Conservation (phyloP, 225 moss, liverwort and hornwort genomes). For the Polytrichum commune region DNA sequence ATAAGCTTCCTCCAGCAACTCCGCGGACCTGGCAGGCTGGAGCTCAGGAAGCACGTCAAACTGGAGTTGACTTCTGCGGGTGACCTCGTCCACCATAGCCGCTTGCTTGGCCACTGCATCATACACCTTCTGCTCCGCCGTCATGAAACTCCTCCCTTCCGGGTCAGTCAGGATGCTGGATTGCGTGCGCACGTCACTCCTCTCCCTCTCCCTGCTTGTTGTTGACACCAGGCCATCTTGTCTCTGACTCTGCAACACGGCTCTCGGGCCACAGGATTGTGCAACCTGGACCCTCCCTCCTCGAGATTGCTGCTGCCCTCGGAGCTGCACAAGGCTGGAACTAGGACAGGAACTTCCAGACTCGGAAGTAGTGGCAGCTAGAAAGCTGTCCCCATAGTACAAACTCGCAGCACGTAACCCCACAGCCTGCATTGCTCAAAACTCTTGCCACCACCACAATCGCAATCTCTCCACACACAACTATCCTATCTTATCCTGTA, state of each 20-base stretch:
- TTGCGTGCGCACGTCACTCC: constrained; percentile 30
- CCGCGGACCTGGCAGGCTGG: constrained; percentile 20
- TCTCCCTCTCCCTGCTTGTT: constrained; percentile 24
- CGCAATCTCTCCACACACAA: not conserved
- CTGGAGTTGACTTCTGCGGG: constrained; percentile 12
- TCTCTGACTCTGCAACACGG: constrained; percentile 11
- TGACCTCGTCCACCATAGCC: constrained; percentile 70
- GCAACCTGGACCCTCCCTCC: not conserved
- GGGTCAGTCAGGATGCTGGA: constrained; percentile 30
- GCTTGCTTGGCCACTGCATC: constrained; percentile 93
- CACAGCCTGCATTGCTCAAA: constrained; percentile 33
- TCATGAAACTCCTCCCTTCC: constrained; percentile 38
- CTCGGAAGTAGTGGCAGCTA: constrained; percentile 5
- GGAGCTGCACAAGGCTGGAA: not conserved
- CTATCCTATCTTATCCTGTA: too few species aligned
- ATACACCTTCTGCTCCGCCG: constrained; percentile 81
- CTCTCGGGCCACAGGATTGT: constrained; percentile 8
- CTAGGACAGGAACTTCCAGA: constrained; percentile 10
- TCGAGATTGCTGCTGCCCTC: not conserved
- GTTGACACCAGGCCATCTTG: not conserved
- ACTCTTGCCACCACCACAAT: not conserved
- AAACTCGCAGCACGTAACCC: constrained; percentile 24
- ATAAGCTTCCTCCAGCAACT: constrained; percentile 69
- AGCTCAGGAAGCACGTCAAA: constrained; percentile 27
- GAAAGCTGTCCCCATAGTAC: constrained; percentile 19